Evolutionary conservation across 2,329 filamentous ascomycete genomes (phyloP).

Genomic region (Fusarium robinianum): DNA sequence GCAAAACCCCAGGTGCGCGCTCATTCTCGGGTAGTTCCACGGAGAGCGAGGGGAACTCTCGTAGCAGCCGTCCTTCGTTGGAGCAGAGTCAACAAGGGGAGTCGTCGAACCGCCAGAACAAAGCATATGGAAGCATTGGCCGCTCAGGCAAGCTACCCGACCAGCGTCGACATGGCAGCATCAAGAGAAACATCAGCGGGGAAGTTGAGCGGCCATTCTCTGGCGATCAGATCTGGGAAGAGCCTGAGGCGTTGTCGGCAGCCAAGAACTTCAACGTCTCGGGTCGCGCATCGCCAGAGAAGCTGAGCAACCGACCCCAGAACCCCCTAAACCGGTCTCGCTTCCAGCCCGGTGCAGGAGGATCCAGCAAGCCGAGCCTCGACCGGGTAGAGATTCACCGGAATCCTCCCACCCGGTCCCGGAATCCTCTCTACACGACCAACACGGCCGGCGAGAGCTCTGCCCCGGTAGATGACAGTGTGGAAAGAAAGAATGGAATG

Average conservation of each 20-base stretch:
- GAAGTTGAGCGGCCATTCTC: slow-evolving; percentile 70
- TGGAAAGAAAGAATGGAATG: slow-evolving; percentile 73
- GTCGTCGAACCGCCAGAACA: slow-evolving; percentile 37
- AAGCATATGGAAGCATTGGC: slow-evolving; percentile 49
- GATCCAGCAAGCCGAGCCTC: slow-evolving; percentile 45
- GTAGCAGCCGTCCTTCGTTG: slow-evolving; percentile 37
- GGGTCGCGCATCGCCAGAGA: slow-evolving; percentile 41
- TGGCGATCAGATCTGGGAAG: slow-evolving; percentile 86
- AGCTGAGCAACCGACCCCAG: slow-evolving; percentile 41
- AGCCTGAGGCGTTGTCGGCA: slow-evolving; percentile 61
- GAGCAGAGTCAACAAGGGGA: slow-evolving; percentile 29
- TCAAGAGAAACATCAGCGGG: slow-evolving; percentile 72
- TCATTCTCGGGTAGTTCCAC: slow-evolving; percentile 59
- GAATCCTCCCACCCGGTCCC: slow-evolving; percentile 81
- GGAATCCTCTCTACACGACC: slow-evolving; percentile 77
- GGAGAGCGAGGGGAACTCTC: slow-evolving; percentile 50
- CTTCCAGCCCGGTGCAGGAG: slow-evolving; percentile 49
- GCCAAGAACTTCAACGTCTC: slow-evolving; percentile 19
- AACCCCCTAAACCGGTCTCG: slow-evolving; percentile 40
- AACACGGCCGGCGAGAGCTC: slow-evolving; percentile 54
- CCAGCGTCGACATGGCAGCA: slow-evolving; percentile 64
- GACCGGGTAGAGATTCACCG: slow-evolving; percentile 75
- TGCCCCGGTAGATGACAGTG: slow-evolving; percentile 45
- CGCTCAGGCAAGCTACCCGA: slow-evolving; percentile 44
- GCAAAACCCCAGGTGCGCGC: slow-evolving; percentile 47